These are phyloP conservation scores for Sergeia podlipaevii DNA, from an alignment of 208 protist species.

Conservation along the genomic window DNA sequence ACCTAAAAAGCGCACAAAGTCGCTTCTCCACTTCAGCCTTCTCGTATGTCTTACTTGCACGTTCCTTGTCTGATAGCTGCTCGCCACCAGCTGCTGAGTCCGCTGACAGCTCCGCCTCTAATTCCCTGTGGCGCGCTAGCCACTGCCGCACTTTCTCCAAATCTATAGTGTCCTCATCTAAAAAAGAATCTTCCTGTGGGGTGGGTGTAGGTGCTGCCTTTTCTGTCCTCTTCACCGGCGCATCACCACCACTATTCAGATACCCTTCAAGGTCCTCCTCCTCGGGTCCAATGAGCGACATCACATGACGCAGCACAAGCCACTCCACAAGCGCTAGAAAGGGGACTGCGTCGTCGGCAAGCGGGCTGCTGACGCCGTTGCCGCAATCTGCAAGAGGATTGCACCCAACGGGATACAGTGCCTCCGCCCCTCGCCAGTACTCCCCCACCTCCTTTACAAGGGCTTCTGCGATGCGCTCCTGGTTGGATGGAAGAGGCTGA, in stretches of 20 bases:
- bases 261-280: slow-evolving; percentile 24
- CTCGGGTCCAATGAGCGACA: slow-evolving; percentile 17
- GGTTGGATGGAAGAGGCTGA: background rate
- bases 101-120: slow-evolving; percentile 11
- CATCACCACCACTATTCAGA: background rate
- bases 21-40: slow-evolving; percentile 15
- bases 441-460: background rate
- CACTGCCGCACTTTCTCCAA: slow-evolving; percentile 17
- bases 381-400: background rate
- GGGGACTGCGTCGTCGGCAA: slow-evolving; percentile 14
- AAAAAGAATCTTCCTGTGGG: background rate
- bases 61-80: slow-evolving; percentile 1
- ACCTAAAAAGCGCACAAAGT: slow-evolving; percentile 19
- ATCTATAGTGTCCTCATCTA: slow-evolving; percentile 7
- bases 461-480: background rate
- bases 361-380: background rate
- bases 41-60: no score
- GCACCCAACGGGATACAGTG: background rate
- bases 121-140: slow-evolving; percentile 6
- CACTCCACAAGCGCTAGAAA: slow-evolving; percentile 51
- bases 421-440: background rate
- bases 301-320: slow-evolving; percentile 26
- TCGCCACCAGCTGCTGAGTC: slow-evolving; percentile 6
- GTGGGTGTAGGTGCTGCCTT: background rate
- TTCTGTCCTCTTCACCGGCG: background rate